Evolutionary conservation across 371 early-diverging fungal species (phyloP).

Genomic region (Mortierella sp.): DNA sequence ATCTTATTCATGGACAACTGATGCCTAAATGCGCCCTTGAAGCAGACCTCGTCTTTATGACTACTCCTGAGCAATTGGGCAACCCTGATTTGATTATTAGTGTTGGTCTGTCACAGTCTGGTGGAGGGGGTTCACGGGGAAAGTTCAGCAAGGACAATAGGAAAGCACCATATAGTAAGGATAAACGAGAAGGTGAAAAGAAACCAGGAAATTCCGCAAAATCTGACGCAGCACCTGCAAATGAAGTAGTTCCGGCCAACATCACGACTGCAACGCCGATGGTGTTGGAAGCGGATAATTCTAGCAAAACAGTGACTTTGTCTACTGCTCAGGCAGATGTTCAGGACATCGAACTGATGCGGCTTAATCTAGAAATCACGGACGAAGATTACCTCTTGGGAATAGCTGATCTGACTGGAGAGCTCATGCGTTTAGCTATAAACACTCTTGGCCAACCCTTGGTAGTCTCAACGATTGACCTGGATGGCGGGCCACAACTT

Average conservation of each 20-base stretch:
- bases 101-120: conserved; percentile 18
- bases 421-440: conserved; percentile 77
- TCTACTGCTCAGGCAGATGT: neutral
- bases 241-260: neutral
- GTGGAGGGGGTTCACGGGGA: conserved; percentile 32
- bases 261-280: neutral
- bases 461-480: neutral
- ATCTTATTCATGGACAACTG: conserved; percentile 60
- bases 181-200: conserved; percentile 3
- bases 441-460: conserved; percentile 57
- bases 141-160: conserved; percentile 47
- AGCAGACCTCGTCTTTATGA: conserved; percentile 56
- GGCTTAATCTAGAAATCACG: conserved; percentile 51
- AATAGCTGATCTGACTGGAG: conserved; percentile 79
- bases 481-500: neutral
- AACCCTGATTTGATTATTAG: conserved; percentile 41
- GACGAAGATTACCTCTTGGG: conserved; percentile 73
- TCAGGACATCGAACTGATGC: neutral
- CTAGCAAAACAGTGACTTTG: neutral
- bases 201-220: neutral
- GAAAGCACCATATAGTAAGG: conserved; percentile 31
- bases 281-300: neutral
- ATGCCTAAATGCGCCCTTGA: conserved; percentile 64
- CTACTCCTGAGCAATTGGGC: conserved; percentile 26
- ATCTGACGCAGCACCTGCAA: neutral